These are phyloP conservation scores for Yamadazyma sp. DNA, from an alignment of 805 yeast species.

Conservation along the genomic window DNA sequence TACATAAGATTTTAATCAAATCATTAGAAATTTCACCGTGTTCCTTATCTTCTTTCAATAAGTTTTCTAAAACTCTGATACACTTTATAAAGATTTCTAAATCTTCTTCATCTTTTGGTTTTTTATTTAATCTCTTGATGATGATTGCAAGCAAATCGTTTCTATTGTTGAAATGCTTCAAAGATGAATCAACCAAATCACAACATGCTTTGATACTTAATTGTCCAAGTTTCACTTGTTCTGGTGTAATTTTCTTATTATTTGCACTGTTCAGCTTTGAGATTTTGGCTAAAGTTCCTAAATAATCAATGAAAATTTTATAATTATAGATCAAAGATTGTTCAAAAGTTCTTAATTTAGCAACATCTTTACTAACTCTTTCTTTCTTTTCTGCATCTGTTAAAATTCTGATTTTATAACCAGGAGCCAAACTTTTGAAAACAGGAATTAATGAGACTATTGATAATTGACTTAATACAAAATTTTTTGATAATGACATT, in stretches of 20 bases:
- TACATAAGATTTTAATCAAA: conserved; percentile 61
- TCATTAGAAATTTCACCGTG: conserved; percentile 81
- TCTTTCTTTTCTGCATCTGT: conserved; percentile 79
- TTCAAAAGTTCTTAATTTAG: conserved; percentile 74
- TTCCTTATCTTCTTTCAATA: conserved; percentile 72
- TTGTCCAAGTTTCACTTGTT: conserved; percentile 46
- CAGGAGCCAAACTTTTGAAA: conserved; percentile 82
- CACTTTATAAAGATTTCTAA: conserved; percentile 53
- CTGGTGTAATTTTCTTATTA: conserved; percentile 26
- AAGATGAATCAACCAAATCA: conserved; percentile 58
- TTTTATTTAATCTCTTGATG: conserved; percentile 63
- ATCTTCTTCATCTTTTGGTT: conserved; percentile 49
- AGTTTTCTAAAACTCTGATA: conserved; percentile 60
- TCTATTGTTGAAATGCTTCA: conserved; percentile 78
- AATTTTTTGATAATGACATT: conserved; percentile 66
- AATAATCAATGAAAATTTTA: conserved; percentile 57
- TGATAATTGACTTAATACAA: conserved; percentile 66
- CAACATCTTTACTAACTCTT: conserved; percentile 80
- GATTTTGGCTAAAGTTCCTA: conserved; percentile 43
- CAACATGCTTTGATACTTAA: conserved; percentile 76
- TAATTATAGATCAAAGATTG: conserved; percentile 71
- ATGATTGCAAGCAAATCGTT: conserved; percentile 68
- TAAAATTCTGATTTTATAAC: conserved; percentile 80
- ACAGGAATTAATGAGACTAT: conserved; percentile 79
- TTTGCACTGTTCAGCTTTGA: conserved; percentile 37